These are phyloP conservation scores for Rhypophila decipiens DNA, from an alignment of 495 filamentous ascomycete species.

Conservation along the genomic window DNA sequence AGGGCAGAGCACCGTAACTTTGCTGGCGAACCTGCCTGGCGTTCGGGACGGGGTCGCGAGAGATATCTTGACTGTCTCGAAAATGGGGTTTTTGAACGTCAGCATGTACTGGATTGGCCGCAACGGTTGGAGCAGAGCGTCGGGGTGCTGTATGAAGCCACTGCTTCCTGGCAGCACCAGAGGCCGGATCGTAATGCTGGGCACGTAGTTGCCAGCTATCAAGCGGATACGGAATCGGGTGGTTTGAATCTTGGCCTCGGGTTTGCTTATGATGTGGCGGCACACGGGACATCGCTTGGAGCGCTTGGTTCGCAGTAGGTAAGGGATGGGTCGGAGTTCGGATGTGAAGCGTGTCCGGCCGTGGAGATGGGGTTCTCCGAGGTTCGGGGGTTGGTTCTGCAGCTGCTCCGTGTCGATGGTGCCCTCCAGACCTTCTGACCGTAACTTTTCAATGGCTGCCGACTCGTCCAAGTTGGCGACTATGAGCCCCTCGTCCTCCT, in stretches of 20 bases:
- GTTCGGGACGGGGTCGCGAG: constrained; percentile 79
- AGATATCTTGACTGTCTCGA: constrained; percentile 79
- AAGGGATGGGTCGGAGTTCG: constrained; percentile 70
- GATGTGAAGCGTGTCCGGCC: constrained; percentile 48
- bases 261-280: constrained; percentile 90
- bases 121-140: constrained; percentile 50
- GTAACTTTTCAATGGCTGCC: constrained; percentile 39
- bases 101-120: constrained; percentile 75
- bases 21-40: constrained; percentile 67
- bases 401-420: constrained; percentile 31
- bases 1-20: constrained; percentile 88
- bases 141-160: constrained; percentile 3
- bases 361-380: constrained; percentile 38
- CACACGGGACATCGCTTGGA: constrained; percentile 88
- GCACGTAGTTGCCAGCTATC: constrained; percentile 84
- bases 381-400: constrained; percentile 36
- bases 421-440: constrained; percentile 32
- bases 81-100: constrained; percentile 88
- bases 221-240: constrained; percentile 86
- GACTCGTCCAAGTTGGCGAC: constrained; percentile 47
- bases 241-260: constrained; percentile 80
- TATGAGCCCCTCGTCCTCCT: constrained; percentile 61
- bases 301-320: constrained; percentile 81
- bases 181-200: constrained; percentile 64
- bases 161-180: constrained; percentile 41